Evolutionary conservation across 164 flowering plant genomes (phyloP), one percentile per base, ranked within the genome.

Genomic region (Dillenia suffruticosa): DNA sequence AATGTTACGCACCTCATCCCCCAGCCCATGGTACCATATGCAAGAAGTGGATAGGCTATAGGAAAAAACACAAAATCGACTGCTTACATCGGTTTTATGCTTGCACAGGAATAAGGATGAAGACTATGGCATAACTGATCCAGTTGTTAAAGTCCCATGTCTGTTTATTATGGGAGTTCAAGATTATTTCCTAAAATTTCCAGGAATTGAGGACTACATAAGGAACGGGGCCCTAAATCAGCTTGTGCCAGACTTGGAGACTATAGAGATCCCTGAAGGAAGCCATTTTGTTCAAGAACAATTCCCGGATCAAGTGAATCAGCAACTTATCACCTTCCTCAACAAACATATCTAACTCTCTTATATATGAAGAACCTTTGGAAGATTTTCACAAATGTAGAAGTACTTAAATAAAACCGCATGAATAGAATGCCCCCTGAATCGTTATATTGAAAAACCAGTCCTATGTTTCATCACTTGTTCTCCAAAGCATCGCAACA

Each of bases 231-330:
- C 50, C 61, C 55, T 77, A 49, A 82, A 79, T 44, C 69, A 82
- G 3, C 62, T 53, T 63, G 78, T 76, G 7, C 78, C 84, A 22
- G 72, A 80, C 64, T 61, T 78, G 72, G 86, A 84, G 49, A 71
- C 72, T 40, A 45, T 46, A 16, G 70, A 47, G 54, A 9, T 78
- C 50, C 72, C 80, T 0, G 80, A 77, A 57, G 89, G 86, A 63
- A 59, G 57, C 22, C 86, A 82, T 66, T 80, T 80, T 13, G 63
- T 80, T 57, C 87, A 78, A 16, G 87, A 82, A 65, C 84, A 82
- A 62, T 60, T 74, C 32, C 84, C 84, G 0, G 81, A 82, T 16
- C 53, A 73, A 46, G 76, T 80, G 49, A 80, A 80, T 57, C 57
- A 64, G 62, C 68, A 70, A 9, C 52, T 82, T 55, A 26, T 74